Conservation (phyloP, 306 rosid genomes). For the Quercus ilex region DNA sequence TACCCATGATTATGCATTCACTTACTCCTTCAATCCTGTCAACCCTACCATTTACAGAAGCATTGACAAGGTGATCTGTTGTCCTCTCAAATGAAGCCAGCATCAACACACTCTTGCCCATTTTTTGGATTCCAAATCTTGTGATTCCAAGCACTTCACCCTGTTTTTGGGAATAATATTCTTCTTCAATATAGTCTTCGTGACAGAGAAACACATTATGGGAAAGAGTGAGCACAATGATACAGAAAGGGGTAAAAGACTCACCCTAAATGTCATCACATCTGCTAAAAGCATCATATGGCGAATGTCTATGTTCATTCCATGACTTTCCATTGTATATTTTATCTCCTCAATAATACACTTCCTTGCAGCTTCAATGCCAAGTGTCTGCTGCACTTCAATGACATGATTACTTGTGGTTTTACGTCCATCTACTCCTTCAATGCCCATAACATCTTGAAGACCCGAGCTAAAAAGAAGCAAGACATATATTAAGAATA, state of each 20-base stretch:
- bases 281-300: slow-evolving; percentile 98
- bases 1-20: slow-evolving; percentile 91
- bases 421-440: slow-evolving; percentile 72
- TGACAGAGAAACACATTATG: neutral
- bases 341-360: slow-evolving; percentile 79
- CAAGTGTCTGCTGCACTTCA: slow-evolving; percentile 70
- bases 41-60: slow-evolving; percentile 61
- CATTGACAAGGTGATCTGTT: slow-evolving; percentile 74
- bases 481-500: slow-evolving; percentile 3
- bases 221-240: neutral
- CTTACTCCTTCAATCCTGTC: slow-evolving; percentile 87
- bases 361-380: slow-evolving; percentile 93
- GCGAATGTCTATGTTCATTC: slow-evolving; percentile 85
- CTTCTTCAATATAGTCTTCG: neutral
- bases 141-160: slow-evolving; percentile 90
- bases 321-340: slow-evolving; percentile 66
- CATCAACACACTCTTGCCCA: slow-evolving; percentile 90
- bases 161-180: slow-evolving; percentile 30
- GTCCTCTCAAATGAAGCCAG: slow-evolving; percentile 93
- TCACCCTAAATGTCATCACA: slow-evolving; percentile 82
- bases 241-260: slow-evolving; percentile 18
- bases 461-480: slow-evolving; percentile 61
- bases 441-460: slow-evolving; percentile 68
- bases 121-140: slow-evolving; percentile 87
- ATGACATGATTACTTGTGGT: slow-evolving; percentile 73